Conservation (phyloP, 805 yeast species). For the Sugiyamaella marilandica region DNA sequence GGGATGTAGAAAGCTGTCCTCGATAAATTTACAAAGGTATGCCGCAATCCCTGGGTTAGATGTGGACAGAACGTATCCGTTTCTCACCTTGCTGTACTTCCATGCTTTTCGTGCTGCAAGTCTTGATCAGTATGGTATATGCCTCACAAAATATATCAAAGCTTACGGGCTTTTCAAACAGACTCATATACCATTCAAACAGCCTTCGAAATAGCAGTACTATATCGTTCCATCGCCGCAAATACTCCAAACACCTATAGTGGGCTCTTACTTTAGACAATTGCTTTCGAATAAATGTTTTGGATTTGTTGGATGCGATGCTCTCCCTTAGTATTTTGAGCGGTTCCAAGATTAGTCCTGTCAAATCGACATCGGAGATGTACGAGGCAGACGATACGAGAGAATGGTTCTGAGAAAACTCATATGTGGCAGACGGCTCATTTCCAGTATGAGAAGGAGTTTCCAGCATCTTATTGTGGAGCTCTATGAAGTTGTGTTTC, state of each 20-base stretch:
- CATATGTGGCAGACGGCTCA: too few species aligned
- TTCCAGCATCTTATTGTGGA: neutral
- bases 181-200: neutral
- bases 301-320: neutral
- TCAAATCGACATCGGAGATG: too few species aligned
- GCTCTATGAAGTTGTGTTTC: neutral
- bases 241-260: neutral
- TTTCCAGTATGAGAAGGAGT: neutral
- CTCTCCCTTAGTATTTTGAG: too few species aligned
- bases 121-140: neutral
- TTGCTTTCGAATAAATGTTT: neutral
- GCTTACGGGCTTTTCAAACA: neutral
- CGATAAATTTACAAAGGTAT: neutral
- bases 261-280: neutral
- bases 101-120: neutral
- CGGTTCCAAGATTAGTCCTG: too few species aligned
- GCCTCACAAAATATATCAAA: neutral
- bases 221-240: neutral
- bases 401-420: too few species aligned
- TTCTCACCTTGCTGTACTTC: neutral
- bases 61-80: neutral
- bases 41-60: neutral
- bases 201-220: neutral
- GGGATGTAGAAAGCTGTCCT: neutral
- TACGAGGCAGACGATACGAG: too few species aligned